These are phyloP conservation scores for Cyamopsis tetragonoloba DNA, from an alignment of 306 rosid genomes.

Conservation along the genomic window DNA sequence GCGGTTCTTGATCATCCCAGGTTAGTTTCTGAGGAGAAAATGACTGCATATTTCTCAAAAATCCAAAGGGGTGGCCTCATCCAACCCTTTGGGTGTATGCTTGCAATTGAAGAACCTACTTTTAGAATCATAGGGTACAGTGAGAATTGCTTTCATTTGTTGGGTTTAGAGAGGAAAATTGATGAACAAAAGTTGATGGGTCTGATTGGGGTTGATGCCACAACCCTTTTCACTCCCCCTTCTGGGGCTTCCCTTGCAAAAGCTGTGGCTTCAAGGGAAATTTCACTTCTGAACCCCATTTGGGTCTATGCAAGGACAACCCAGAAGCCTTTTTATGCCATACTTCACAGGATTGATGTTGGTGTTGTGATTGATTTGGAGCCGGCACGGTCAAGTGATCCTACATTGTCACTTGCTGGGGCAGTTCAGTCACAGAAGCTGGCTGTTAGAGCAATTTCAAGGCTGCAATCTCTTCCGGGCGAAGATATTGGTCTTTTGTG, in stretches of 20 bases:
- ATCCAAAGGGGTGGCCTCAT: constrained; percentile 76
- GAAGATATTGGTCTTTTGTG: constrained; percentile 64
- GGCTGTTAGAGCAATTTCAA: constrained; percentile 75
- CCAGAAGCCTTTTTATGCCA: constrained; percentile 75
- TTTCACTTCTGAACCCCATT: constrained; percentile 63
- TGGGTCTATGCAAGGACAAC: constrained; percentile 56
- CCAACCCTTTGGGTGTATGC: constrained; percentile 76
- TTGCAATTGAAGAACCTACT: constrained; percentile 55
- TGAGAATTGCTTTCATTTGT: constrained; percentile 57
- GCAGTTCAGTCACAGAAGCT: constrained; percentile 83
- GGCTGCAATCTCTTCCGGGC: constrained; percentile 72
- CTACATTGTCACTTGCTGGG: constrained; percentile 72
- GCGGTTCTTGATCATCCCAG: constrained; percentile 41
- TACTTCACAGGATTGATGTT: constrained; percentile 78
- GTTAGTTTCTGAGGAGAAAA: constrained; percentile 58
- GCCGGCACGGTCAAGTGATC: constrained; percentile 59
- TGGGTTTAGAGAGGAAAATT: constrained; percentile 44
- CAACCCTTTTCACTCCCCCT: constrained; percentile 59
- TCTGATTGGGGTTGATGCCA: constrained; percentile 62
- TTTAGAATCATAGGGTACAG: constrained; percentile 57
- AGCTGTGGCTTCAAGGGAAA: constrained; percentile 53
- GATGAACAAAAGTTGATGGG: constrained; percentile 19
- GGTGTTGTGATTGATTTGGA: constrained; percentile 84
- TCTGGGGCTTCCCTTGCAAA: constrained; percentile 57
- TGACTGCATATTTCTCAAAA: constrained; percentile 48